A percentile compares a stretch with the other conserved stretches of the same genome.
Evolutionary conservation across 139 green algal species (phyloP).

Genomic region (Diplosphaera chodatii): DNA sequence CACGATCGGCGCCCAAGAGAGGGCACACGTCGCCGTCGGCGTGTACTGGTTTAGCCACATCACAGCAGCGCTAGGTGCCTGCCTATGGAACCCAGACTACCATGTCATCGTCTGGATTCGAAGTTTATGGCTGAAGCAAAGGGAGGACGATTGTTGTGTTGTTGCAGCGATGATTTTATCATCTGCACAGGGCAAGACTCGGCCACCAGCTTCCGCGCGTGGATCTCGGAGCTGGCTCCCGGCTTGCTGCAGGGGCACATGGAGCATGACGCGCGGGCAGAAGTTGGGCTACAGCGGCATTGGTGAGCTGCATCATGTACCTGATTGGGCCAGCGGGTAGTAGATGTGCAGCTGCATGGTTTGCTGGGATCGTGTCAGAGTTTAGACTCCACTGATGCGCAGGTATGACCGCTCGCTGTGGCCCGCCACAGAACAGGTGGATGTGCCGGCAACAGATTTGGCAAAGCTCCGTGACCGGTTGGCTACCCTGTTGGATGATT

Average conservation of each 20-base stretch:
- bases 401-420: slow-evolving; percentile 18
- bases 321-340: no score
- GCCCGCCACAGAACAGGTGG: neutral
- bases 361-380: no score
- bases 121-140: no score
- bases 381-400: no score
- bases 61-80: slow-evolving; percentile 39
- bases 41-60: slow-evolving; percentile 64
- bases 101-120: no score
- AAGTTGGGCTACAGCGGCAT: slow-evolving; percentile 13
- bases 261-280: slow-evolving; percentile 23
- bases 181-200: no score
- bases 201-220: slow-evolving; percentile 19
- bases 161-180: no score
- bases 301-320: slow-evolving; percentile 9
- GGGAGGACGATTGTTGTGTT: no score
- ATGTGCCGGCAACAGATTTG: neutral
- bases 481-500: slow-evolving; percentile 4
- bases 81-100: no score
- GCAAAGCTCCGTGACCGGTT: neutral
- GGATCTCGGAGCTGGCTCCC: slow-evolving; percentile 41
- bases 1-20: slow-evolving; percentile 63
- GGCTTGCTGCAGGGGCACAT: slow-evolving; percentile 47
- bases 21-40: slow-evolving; percentile 67
- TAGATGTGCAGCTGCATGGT: no score